Percentiles rank a stretch among this genome's conserved stretches.
phyloP scores from a whole-genome alignment of 2,329 filamentous ascomycete species.

The Colletotrichum tanaceti region DNA sequence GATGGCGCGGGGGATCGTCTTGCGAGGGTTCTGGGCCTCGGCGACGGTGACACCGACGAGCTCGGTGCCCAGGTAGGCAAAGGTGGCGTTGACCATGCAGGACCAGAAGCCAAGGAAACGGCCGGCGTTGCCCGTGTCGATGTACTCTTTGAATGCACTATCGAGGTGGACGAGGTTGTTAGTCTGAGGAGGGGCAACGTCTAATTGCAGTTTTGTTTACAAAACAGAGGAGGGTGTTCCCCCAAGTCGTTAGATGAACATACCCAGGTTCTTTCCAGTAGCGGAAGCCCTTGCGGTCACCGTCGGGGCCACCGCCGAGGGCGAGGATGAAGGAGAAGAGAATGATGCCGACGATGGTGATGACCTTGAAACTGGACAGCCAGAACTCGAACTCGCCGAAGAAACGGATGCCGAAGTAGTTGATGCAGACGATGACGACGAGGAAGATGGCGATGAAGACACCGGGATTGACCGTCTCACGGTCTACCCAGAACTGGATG shows the following conservation, averaged over 20 bases:
- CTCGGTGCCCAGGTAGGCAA: conserved; percentile 82
- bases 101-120: conserved; percentile 75
- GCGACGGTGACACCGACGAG: conserved; percentile 82
- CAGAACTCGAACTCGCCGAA: conserved; percentile 76
- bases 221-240: too few species aligned
- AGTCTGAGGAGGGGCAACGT: neutral
- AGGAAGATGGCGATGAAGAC: conserved; percentile 82
- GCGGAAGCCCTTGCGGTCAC: conserved; percentile 71
- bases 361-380: conserved; percentile 74
- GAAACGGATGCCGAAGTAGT: conserved; percentile 76
- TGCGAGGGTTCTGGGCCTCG: conserved; percentile 82
- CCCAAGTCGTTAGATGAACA: too few species aligned
- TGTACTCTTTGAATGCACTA: conserved; percentile 63
- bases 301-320: conserved; percentile 72
- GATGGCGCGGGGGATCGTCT: conserved; percentile 81
- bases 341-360: conserved; percentile 74
- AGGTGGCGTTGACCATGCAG: conserved; percentile 80
- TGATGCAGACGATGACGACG: conserved; percentile 71
- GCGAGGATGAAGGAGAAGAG: conserved; percentile 72
- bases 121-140: conserved; percentile 56
- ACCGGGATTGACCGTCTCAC: conserved; percentile 76
- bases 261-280: conserved; percentile 73
- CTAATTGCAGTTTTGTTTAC: too few species aligned
- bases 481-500: conserved; percentile 79
- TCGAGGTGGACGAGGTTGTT: neutral